phyloP scores from a whole-genome alignment of 129 eudicot species.

The Centrapalus pauciflorus region DNA sequence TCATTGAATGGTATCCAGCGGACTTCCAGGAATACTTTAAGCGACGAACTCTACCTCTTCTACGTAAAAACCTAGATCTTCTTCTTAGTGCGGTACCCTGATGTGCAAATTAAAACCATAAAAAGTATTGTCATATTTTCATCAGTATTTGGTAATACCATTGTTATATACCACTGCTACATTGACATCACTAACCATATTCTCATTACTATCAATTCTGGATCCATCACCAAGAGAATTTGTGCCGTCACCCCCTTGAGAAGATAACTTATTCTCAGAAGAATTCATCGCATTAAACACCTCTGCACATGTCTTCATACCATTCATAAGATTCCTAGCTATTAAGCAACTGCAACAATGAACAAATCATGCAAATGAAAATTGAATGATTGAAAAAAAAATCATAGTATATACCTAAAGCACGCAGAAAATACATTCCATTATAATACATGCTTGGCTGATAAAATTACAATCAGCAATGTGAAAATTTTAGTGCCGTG shows the following conservation, averaged over 20 bases:
- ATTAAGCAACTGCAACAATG: conserved; percentile 77
- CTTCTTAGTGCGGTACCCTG: conserved; percentile 66
- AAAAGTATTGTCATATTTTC: not conserved
- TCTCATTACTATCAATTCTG: conserved; percentile 60
- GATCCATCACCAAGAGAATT: conserved; percentile 46
- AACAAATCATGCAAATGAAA: not conserved
- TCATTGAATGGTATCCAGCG: conserved; percentile 71
- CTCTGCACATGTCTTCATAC: conserved; percentile 83
- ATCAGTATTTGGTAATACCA: not conserved
- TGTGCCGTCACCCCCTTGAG: conserved; percentile 52
- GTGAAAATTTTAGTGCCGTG: not conserved
- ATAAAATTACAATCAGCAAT: not conserved
- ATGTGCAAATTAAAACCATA: conserved; percentile 13
- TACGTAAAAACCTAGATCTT: conserved; percentile 75
- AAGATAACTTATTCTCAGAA: conserved; percentile 53
- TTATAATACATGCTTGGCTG: not conserved
- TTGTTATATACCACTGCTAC: not conserved
- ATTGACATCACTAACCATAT: conserved; percentile 40
- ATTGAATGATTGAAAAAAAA: not conserved
- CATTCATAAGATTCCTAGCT: conserved; percentile 89
- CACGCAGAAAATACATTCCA: not conserved
- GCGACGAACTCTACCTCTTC: conserved; percentile 91
- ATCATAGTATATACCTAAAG: not conserved
- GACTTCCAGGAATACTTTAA: conserved; percentile 86
- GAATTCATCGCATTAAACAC: conserved; percentile 68